These are phyloP conservation scores for Pyrus pyrifolia DNA, from an alignment of 306 rosid species.

Conservation along the genomic window DNA sequence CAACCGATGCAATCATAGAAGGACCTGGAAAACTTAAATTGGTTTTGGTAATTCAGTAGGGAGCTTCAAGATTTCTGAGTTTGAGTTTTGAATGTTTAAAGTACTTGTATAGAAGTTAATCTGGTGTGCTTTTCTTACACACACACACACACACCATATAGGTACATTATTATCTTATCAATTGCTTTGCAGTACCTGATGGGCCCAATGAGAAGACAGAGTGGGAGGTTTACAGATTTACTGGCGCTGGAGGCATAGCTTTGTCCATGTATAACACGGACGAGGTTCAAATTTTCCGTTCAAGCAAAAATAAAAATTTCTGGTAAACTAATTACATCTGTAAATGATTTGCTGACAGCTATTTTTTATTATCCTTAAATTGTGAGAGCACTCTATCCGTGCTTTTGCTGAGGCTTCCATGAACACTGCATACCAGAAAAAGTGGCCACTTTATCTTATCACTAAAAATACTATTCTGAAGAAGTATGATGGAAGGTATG, in stretches of 20 bases:
- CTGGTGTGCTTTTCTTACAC: neutral
- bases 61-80: neutral
- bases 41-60: slow-evolving; percentile 49
- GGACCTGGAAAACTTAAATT: slow-evolving; percentile 84
- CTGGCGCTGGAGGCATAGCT: slow-evolving; percentile 87
- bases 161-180: neutral
- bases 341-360: neutral
- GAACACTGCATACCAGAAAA: slow-evolving; percentile 73
- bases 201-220: slow-evolving; percentile 55
- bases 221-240: slow-evolving; percentile 69
- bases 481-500: slow-evolving; percentile 97
- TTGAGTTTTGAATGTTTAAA: neutral
- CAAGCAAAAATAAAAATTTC: neutral
- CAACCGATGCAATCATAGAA: slow-evolving; percentile 75
- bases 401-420: slow-evolving; percentile 86
- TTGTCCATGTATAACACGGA: slow-evolving; percentile 92
- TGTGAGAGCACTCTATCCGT: slow-evolving; percentile 60
- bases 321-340: neutral
- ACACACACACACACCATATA: neutral
- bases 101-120: slow-evolving; percentile 1
- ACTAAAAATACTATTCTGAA: slow-evolving; percentile 91
- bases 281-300: slow-evolving; percentile 51
- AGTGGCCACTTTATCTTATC: slow-evolving; percentile 95
- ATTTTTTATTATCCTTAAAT: neutral
- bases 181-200: slow-evolving; percentile 47